phyloP scores from a whole-genome alignment of 495 filamentous ascomycete species.

The Aspergillus nanangensis region DNA sequence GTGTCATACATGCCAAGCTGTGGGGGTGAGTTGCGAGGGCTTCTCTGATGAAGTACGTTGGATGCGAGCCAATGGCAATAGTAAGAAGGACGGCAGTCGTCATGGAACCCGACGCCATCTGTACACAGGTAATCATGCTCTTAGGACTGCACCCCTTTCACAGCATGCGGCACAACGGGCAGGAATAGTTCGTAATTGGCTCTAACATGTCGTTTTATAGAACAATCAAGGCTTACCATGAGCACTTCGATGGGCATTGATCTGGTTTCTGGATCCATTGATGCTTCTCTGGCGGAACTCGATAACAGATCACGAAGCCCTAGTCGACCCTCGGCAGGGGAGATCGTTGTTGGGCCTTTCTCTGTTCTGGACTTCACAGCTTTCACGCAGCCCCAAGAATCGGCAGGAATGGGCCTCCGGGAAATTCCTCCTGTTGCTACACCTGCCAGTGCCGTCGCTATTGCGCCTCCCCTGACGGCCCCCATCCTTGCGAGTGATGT shows the following conservation, averaged over 20 bases:
- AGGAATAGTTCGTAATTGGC: too few species aligned
- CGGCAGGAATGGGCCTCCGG: too few species aligned
- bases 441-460: too few species aligned
- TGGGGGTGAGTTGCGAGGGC: conserved; percentile 27
- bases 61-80: too few species aligned
- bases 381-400: too few species aligned
- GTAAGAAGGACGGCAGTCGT: conserved; percentile 13
- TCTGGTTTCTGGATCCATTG: conserved; percentile 26
- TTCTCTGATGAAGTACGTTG: conserved; percentile 28
- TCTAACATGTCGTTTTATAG: conserved; percentile 12
- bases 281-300: conserved; percentile 29
- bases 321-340: conserved; percentile 11
- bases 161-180: too few species aligned
- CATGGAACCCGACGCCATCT: conserved; percentile 27
- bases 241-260: conserved; percentile 20
- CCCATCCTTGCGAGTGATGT: too few species aligned
- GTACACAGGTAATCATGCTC: conserved; percentile 21
- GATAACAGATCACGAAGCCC: conserved; percentile 22
- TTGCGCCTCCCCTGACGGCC: too few species aligned
- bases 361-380: conserved; percentile 22
- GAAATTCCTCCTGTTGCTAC: too few species aligned
- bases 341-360: conserved; percentile 31
- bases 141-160: not conserved
- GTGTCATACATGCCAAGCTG: conserved; percentile 25
- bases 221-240: conserved; percentile 29